A percentile compares a stretch with the other conserved stretches of the same genome.
These are phyloP conservation scores for Pelargonium nanum DNA, from an alignment of 345 rosid species.

Conservation along the genomic window DNA sequence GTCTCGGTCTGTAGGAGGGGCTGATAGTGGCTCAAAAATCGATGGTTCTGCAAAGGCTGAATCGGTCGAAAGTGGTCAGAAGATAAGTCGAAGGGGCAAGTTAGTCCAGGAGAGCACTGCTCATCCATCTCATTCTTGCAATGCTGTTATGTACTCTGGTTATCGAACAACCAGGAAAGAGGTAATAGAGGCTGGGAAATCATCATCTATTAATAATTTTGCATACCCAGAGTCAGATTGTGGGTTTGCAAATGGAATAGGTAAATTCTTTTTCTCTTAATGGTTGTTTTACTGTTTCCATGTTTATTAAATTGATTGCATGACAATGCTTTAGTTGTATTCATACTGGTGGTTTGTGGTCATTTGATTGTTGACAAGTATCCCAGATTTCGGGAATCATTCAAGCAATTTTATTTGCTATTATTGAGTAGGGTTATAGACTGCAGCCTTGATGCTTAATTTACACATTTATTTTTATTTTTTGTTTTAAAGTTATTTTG, in stretches of 20 bases:
- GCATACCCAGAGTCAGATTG: conserved; percentile 60
- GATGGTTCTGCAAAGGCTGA: conserved; percentile 87
- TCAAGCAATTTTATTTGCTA: too few species aligned
- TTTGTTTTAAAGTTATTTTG: too few species aligned
- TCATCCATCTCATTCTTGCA: conserved; percentile 89
- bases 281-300: not conserved
- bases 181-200: conserved; percentile 56
- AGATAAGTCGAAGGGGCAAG: conserved; percentile 55
- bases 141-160: conserved; percentile 63
- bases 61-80: conserved; percentile 91
- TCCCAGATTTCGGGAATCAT: too few species aligned
- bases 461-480: too few species aligned
- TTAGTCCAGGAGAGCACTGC: conserved; percentile 35
- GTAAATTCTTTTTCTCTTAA: conserved; percentile 18
- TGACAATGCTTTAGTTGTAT: too few species aligned
- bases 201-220: conserved; percentile 56
- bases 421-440: too few species aligned
- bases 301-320: too few species aligned
- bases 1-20: conserved; percentile 68
- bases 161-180: conserved; percentile 60
- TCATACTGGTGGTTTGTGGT: too few species aligned
- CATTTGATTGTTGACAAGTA: too few species aligned
- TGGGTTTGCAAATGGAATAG: conserved; percentile 61
- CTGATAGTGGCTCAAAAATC: conserved; percentile 90
- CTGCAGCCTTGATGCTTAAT: too few species aligned